A percentile compares a stretch with the other conserved stretches of the same genome.
Conservation (phyloP, 768 basidiomycete species). For the Harrya chromipes region DNA sequence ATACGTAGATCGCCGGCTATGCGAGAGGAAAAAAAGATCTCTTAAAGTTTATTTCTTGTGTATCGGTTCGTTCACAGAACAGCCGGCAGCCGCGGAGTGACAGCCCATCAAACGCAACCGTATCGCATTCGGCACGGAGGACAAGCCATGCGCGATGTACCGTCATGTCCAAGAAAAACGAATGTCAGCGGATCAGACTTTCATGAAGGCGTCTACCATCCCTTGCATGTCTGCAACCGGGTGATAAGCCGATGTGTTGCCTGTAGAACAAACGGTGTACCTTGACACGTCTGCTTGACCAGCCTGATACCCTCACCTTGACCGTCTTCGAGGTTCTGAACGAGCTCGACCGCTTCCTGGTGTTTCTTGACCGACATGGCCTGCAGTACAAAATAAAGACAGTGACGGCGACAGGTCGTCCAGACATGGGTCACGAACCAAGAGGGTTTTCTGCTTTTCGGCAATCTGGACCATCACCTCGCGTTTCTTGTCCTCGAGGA, state of each 20-base stretch:
- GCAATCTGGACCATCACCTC: constrained; percentile 24
- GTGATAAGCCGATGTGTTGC: neutral
- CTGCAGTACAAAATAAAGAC: constrained; percentile 5
- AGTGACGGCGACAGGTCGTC: neutral
- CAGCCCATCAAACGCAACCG: no score
- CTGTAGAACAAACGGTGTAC: constrained; percentile 5
- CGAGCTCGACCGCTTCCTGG: constrained; percentile 21
- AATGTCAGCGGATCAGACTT: constrained; percentile 3
- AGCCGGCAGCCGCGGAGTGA: no score
- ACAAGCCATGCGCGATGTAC: neutral
- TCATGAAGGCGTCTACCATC: constrained; percentile 23
- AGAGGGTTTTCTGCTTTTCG: constrained; percentile 22
- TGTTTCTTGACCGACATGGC: constrained; percentile 27
- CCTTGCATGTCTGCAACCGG: constrained; percentile 13
- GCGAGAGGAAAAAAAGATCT: no score
- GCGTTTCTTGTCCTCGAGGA: constrained; percentile 27
- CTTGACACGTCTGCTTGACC: constrained; percentile 19
- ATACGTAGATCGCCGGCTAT: no score
- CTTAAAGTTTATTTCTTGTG: no score
- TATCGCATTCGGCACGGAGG: neutral
- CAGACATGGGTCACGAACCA: constrained; percentile 16
- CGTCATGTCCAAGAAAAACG: neutral
- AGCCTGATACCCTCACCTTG: constrained; percentile 23
- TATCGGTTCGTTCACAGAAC: no score
- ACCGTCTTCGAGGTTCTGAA: constrained; percentile 22